phyloP scores from a whole-genome alignment of 306 rosid genomes.

The Begonia fuchsioides region DNA sequence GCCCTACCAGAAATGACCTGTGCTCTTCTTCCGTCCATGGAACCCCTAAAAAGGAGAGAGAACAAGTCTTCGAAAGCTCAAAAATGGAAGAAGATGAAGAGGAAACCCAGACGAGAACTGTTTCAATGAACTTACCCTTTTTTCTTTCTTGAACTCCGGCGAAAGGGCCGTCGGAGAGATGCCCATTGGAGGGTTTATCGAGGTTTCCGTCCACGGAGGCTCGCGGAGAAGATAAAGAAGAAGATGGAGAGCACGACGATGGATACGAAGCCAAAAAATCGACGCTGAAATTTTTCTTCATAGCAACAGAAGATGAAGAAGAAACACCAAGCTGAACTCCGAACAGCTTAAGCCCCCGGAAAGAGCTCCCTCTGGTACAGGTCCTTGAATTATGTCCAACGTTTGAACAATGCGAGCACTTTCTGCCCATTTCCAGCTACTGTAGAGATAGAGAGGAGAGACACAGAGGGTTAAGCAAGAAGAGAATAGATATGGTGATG shows the following conservation, averaged over 20 bases:
- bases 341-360: conserved; percentile 47
- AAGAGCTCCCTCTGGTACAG: no score
- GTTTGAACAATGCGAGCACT: conserved; percentile 97
- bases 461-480: conserved; percentile 1
- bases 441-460: conserved; percentile 1
- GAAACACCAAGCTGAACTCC: conserved; percentile 54
- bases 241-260: no score
- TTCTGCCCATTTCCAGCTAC: conserved; percentile 25
- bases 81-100: neutral
- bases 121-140: conserved; percentile 39
- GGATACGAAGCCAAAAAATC: conserved; percentile 39
- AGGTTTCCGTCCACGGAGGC: conserved; percentile 20
- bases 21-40: conserved; percentile 97
- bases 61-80: neutral
- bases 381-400: conserved; percentile 97
- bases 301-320: conserved; percentile 8
- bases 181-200: conserved; percentile 31
- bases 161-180: conserved; percentile 70
- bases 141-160: conserved; percentile 44
- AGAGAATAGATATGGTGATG: conserved; percentile 17
- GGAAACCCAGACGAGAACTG: neutral
- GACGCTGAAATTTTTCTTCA: conserved; percentile 75
- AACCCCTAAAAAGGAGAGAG: conserved; percentile 28
- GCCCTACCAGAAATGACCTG: conserved; percentile 58
- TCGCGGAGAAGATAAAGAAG: no score